phyloP scores from a whole-genome alignment of 345 rosid genomes.

The Eucalyptus pauciflora region DNA sequence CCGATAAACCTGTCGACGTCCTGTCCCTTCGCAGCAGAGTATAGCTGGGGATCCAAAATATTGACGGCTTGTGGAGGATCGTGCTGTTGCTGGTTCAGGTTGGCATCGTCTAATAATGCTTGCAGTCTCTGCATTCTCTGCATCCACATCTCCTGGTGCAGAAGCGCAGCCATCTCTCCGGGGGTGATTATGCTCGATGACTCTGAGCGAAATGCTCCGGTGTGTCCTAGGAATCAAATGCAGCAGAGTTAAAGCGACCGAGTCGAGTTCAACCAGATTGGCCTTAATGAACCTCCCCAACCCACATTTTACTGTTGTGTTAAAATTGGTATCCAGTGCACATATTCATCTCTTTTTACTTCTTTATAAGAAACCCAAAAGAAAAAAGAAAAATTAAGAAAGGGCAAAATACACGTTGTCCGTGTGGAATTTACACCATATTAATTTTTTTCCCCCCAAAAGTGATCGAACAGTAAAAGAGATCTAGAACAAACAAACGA shows the following conservation, averaged over 20 bases:
- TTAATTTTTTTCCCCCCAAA: neutral
- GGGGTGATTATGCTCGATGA: no score
- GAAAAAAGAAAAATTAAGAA: neutral
- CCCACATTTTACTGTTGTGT: neutral
- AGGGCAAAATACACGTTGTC: neutral
- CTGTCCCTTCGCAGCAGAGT: no score
- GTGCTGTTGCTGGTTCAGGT: neutral
- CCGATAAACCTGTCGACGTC: no score
- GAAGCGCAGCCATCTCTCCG: no score
- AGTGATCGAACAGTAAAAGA: neutral
- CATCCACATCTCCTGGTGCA: no score
- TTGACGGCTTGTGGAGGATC: neutral
- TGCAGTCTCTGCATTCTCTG: no score
- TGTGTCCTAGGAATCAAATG: neutral
- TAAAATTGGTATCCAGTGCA: neutral
- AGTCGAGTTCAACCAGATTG: neutral
- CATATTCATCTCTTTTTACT: neutral
- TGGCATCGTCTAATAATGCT: no score
- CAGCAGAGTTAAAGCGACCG: neutral
- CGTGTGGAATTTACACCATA: neutral
- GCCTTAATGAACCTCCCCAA: neutral
- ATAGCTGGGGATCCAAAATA: no score
- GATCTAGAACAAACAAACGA: no score
- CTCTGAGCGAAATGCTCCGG: no score
- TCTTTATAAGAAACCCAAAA: no score